These are phyloP conservation scores for Aspergillus flavus DNA, from an alignment of 2,329 filamentous ascomycete species.

Conservation along the genomic window DNA sequence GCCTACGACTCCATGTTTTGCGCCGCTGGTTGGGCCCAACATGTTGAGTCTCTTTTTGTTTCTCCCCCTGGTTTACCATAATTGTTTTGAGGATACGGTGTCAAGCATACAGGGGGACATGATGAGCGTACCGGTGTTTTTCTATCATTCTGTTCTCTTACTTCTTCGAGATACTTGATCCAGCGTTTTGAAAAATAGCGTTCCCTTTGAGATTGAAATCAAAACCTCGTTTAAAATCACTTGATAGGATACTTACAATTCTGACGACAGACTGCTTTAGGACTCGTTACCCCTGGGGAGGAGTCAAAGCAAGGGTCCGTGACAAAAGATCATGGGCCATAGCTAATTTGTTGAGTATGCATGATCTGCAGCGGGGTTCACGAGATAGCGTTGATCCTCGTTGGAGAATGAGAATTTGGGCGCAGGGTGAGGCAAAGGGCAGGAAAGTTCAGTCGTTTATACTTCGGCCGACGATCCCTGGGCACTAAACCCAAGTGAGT, in stretches of 20 bases:
- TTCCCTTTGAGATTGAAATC: background rate
- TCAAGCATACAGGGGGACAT: constrained; percentile 1
- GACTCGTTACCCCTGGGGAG: background rate
- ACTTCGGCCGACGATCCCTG: background rate
- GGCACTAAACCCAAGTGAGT: constrained; percentile 1
- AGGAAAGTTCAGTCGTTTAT: background rate
- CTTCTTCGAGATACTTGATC: background rate
- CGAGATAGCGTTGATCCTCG: background rate
- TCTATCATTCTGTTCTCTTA: background rate
- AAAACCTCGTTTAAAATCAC: background rate
- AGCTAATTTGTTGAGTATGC: background rate
- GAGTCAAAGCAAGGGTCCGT: background rate
- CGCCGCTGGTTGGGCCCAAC: background rate
- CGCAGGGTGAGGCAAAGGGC: background rate
- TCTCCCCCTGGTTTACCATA: background rate
- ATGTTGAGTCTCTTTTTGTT: background rate
- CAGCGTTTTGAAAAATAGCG: background rate
- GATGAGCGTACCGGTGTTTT: constrained; percentile 8
- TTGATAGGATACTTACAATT: background rate
- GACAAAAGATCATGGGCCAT: background rate
- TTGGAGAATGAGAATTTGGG: background rate
- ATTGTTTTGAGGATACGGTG: background rate
- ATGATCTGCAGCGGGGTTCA: background rate
- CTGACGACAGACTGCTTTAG: background rate
- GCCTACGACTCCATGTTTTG: background rate